phyloP scores from a whole-genome alignment of 2,329 filamentous ascomycete species.

The Microascus cirrosus region DNA sequence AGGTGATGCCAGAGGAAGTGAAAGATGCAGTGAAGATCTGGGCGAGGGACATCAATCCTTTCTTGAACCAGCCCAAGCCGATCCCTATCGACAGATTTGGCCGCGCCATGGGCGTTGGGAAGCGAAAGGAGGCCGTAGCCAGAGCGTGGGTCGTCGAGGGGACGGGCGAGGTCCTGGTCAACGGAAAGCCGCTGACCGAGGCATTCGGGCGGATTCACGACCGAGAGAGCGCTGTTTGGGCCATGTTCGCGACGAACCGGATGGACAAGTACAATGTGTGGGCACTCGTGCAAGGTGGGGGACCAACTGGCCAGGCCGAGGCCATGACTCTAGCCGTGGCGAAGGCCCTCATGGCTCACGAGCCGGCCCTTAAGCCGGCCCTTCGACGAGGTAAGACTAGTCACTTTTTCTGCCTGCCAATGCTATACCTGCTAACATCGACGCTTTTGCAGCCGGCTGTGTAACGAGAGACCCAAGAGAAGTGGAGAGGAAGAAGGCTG shows the following conservation, averaged over 20 bases:
- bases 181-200: slow-evolving; percentile 74
- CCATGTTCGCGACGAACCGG: slow-evolving; percentile 69
- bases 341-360: slow-evolving; percentile 80
- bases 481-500: slow-evolving; percentile 97
- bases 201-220: slow-evolving; percentile 85
- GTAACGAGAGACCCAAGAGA: slow-evolving; percentile 82
- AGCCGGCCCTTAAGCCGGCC: slow-evolving; percentile 80
- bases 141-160: slow-evolving; percentile 86
- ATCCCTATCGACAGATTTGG: slow-evolving; percentile 64
- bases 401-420: not conserved
- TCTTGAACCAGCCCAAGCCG: slow-evolving; percentile 51
- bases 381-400: slow-evolving; percentile 69
- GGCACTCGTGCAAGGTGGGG: slow-evolving; percentile 74
- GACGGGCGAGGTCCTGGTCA: slow-evolving; percentile 79
- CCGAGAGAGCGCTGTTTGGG: slow-evolving; percentile 88
- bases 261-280: slow-evolving; percentile 97
- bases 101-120: slow-evolving; percentile 67
- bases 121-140: slow-evolving; percentile 78
- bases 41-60: slow-evolving; percentile 63
- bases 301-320: slow-evolving; percentile 90
- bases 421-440: slow-evolving; percentile 26
- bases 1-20: slow-evolving; percentile 62
- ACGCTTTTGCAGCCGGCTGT: slow-evolving; percentile 60
- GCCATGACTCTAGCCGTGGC: slow-evolving; percentile 83
- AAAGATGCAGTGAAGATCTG: slow-evolving; percentile 54